Evolutionary conservation across 176 grass and related monocot genomes (phyloP), one percentile per base, ranked within the genome.

Genomic region (Musa acuminata): DNA sequence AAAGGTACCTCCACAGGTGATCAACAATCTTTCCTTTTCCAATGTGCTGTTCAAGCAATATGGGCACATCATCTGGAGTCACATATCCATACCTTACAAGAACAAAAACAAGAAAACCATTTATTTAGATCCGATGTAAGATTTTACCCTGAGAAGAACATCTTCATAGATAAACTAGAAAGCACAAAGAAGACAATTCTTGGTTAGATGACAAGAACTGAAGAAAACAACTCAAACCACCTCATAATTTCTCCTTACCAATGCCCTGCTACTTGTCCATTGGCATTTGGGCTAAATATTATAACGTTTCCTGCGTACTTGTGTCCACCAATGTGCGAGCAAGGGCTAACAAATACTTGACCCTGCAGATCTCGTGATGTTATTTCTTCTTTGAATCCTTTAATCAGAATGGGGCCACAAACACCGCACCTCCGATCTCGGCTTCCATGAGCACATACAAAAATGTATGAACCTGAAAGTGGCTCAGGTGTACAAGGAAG

Each of bases 281-380:
- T 80, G 53, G 51, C 49, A 69, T 60, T 80, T 27, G 63, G 63
- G 48, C 78, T 72, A 51, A 80, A 80, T 72, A 80, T 72, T n/a
- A 80, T 80, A 5, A 72, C 68, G 52, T 80, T 80, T 80, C 78
- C 78, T 55, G 78, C 78, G 26, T 72, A 80, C 57, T 80, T 80
- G 48, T 80, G 78, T 22, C 78, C 78, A 80, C 78, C 78, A 29
- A 80, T 62, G 48, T 80, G 78, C 4, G 78, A 80, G n/a, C 78
- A 80, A 62, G 78, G 35, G 13, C 78, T 51, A 62, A 80, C 67
- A 80, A 51, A 80, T 55, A 72, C 35, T 63, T 80, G 52, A 62
- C 35, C 55, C 26, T 80, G 53, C 13, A 80, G 78, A 72, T 54
- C 69, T 19, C 53, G 55, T 10, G 68, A 53, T 49, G 55, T 60